A percentile compares a stretch with the other conserved stretches of the same genome.
Conservation (phyloP, 1,284 basidiomycete genomes). For the Fomitopsis pinicola region DNA sequence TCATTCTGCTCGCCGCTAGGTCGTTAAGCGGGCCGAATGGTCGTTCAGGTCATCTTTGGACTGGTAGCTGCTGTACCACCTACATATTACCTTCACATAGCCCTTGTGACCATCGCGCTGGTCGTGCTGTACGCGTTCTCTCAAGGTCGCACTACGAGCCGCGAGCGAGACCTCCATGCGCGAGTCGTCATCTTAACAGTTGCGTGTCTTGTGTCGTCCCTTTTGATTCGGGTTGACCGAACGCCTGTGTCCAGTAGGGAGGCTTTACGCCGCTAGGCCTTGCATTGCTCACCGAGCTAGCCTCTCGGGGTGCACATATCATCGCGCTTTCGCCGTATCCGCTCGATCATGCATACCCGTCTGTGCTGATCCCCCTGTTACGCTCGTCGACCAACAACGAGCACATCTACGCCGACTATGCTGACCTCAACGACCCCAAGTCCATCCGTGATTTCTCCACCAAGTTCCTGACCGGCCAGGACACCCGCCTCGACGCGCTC, state of each 20-base stretch:
- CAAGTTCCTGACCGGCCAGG: conserved; percentile 56
- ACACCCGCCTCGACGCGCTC: conserved; percentile 66
- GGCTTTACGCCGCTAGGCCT: conserved; percentile 70
- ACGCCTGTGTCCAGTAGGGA: conserved; percentile 41
- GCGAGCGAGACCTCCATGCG: conserved; percentile 71
- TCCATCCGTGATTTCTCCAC: conserved; percentile 67
- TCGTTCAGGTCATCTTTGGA: conserved; percentile 29
- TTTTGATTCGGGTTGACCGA: neutral
- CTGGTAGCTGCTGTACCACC: conserved; percentile 25
- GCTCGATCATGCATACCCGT: conserved; percentile 47
- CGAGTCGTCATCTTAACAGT: conserved; percentile 69
- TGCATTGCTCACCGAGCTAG: conserved; percentile 58
- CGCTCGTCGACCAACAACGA: conserved; percentile 68
- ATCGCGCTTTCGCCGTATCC: conserved; percentile 64
- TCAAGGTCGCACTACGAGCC: conserved; percentile 62
- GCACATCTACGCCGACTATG: conserved; percentile 70
- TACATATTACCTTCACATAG: conserved; percentile 46
- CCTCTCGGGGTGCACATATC: conserved; percentile 68
- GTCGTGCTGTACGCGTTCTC: conserved; percentile 51
- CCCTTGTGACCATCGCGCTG: conserved; percentile 37
- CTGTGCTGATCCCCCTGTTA: conserved; percentile 59
- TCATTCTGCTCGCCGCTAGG: neutral
- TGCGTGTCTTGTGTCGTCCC: conserved; percentile 11
- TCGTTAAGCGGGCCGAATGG: conserved; percentile 22
- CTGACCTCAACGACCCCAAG: conserved; percentile 57